These are phyloP conservation scores for Eremochloa ophiuroides DNA, from an alignment of 176 grass and related monocot genomes.

Conservation along the genomic window DNA sequence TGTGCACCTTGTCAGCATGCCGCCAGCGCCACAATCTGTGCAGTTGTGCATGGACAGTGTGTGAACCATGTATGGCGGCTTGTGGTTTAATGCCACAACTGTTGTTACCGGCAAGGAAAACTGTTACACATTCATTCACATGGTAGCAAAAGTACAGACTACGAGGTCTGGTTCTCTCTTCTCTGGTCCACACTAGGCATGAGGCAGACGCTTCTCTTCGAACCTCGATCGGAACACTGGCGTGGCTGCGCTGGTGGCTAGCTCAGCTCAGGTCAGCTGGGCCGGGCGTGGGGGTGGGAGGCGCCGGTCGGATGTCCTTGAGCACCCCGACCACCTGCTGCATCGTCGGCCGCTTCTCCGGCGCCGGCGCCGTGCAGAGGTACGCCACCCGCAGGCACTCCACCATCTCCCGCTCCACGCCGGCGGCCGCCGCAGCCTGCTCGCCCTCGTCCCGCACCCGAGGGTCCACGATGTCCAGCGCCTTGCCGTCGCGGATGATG, in stretches of 20 bases:
- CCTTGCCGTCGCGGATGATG: slow-evolving; percentile 49
- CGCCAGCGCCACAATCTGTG: not conserved
- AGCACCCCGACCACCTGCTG: slow-evolving; percentile 89
- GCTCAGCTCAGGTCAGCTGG: too few species aligned
- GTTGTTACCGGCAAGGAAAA: not conserved
- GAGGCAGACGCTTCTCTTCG: not conserved
- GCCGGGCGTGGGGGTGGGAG: not conserved
- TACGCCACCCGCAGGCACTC: slow-evolving; percentile 70
- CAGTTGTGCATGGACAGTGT: not conserved
- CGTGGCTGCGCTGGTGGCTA: not conserved
- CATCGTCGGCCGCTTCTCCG: slow-evolving; percentile 86
- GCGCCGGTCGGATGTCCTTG: slow-evolving; percentile 55
- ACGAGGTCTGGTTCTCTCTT: not conserved
- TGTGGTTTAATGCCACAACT: not conserved
- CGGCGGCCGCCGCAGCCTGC: not conserved
- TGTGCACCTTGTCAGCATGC: not conserved
- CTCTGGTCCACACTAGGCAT: not conserved
- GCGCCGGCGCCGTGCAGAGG: slow-evolving; percentile 72
- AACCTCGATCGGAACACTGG: not conserved
- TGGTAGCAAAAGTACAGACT: not conserved
- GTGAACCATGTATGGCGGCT: not conserved
- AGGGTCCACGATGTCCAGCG: slow-evolving; percentile 49
- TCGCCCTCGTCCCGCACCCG: slow-evolving; percentile 37
- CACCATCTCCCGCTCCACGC: slow-evolving; percentile 56
- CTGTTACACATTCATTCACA: slow-evolving; percentile 14